Evolutionary conservation across 2,329 filamentous ascomycete genomes (phyloP), one percentile per base, ranked within the genome.

Genomic region (Sporothrix brunneoviolacea): DNA sequence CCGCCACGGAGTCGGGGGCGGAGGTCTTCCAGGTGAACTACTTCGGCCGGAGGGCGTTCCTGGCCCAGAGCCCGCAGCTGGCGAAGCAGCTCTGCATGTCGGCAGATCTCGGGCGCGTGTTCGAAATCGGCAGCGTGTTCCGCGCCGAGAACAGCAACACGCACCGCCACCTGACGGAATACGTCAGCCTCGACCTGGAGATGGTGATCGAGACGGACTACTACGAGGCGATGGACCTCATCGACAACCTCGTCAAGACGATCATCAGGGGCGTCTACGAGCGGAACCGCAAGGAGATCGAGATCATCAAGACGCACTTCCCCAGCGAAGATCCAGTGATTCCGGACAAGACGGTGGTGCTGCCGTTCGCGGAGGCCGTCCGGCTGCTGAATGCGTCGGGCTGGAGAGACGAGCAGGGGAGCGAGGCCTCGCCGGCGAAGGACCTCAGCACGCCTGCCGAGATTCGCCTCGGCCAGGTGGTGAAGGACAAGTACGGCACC

Each of bases 141-240:
- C 83, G 91, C 58, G 91, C 91, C 1, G 91, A 96, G 65, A 94
- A 96, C 71, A 94, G 88, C 63, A 96, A 96, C 67, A 96, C 91
- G 0, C 91, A 95, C 62, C 83, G 91, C 33, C 91, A 96, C 65
- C 74, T 96, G 74, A 95, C 91, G 0, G 91, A 96, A 65, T 96
- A 94, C 65, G 96, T 90, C 4, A 91, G 91, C 50, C 74, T 96
- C 27, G 91, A 96, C 75, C 68, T 96, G 16, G 91, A 96, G 64
- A 96, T 96, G 91, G 79, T 84, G 3, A 88, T 96, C 56, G 84
- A 90, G 44, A 82, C 87, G 59, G 84, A 94, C 65, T 95, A 96
- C 65, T 85, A 95, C 61, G 91, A 96, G 67, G 86, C 91, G 45
- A 77, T 96, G 28, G 74, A 82, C 33, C 75, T 87, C 9, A 79